A percentile compares a stretch with the other conserved stretches of the same genome.
Conservation (phyloP, 495 filamentous ascomycete genomes). For the Xeromyces bisporus region DNA sequence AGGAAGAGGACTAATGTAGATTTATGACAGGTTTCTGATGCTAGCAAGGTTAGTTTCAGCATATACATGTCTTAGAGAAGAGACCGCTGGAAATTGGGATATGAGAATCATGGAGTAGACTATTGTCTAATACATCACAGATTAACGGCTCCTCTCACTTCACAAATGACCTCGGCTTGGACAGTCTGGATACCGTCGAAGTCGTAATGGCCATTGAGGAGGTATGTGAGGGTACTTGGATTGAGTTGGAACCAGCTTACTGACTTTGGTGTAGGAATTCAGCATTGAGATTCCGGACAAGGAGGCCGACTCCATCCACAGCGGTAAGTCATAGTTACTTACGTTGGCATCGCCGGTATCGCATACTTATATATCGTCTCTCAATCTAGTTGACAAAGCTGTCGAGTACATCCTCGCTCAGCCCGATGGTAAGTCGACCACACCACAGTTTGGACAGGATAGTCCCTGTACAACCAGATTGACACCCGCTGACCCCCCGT, state of each 20-base stretch:
- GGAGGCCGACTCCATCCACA: slow-evolving; percentile 92
- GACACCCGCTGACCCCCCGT: too few relatives aligned
- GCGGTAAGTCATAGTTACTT: too few relatives aligned
- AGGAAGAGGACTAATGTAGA: not conserved
- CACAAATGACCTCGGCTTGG: slow-evolving; percentile 84
- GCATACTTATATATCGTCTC: too few relatives aligned
- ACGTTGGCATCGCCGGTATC: too few relatives aligned
- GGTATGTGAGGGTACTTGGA: slow-evolving; percentile 36
- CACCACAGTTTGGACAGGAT: too few relatives aligned
- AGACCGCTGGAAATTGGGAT: slow-evolving; percentile 3
- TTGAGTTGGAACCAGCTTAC: too few relatives aligned
- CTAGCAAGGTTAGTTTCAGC: slow-evolving; percentile 45
- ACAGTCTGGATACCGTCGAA: slow-evolving; percentile 95
- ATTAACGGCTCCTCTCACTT: slow-evolving; percentile 74
- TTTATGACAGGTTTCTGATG: slow-evolving; percentile 47
- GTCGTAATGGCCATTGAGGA: slow-evolving; percentile 99
- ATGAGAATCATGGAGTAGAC: slow-evolving; percentile 1
- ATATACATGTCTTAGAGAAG: not conserved
- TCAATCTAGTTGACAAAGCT: slow-evolving; percentile 90
- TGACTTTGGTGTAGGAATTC: slow-evolving; percentile 68
- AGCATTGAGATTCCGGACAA: slow-evolving; percentile 99
- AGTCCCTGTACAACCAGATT: too few relatives aligned
- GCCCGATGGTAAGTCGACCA: slow-evolving; percentile 66
- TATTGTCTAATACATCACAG: slow-evolving; percentile 27
- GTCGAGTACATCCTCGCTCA: slow-evolving; percentile 90